Base-by-base conservation (phyloP, 2,329 filamentous ascomycete genomes). In the Aureobasidium sp. region DNA sequence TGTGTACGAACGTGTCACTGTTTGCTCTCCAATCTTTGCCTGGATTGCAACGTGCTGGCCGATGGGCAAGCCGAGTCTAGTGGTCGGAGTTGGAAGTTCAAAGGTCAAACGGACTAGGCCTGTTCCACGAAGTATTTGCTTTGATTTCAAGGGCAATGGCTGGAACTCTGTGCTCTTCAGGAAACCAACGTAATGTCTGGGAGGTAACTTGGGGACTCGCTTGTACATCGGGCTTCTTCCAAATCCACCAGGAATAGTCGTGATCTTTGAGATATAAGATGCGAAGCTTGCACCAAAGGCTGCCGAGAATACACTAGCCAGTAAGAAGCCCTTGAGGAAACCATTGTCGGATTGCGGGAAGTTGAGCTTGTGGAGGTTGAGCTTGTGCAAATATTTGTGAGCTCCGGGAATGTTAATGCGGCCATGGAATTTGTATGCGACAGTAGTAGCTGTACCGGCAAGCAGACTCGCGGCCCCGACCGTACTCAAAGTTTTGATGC, bases 91-190 rank as follows among this genome's bases (percentile, higher is more conserved):
- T 1, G 71, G 71, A 10, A 69, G 53, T 10, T 55, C 63, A 63
- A 73, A 73, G 24, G 67, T 67, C 59, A 71, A 69, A 13, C 66
- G 68, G 44, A 65, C 67, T 5, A 60, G 36, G 0, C 69, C 68
- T 47, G 69, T 62, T 26, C 65, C 52, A 1, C 64, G 59, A n/a
- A 69, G 61, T 26, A 67, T 59, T 3, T 65, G 53, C 57, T 66
- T 67, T 3, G 59, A 34, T 2, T 50, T 57, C 20, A 85, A 72
- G 0, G 79, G 77, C 15, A 85, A 74, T 5, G 71, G 69, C 59
- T 79, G 76, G 67, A 79, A 84, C 17, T 73, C 72, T 26, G 77
- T 73, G 0, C 82, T 74, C 41, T 82, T 76, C n/a, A 84, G 74
- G 70, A 81, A 81, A 7, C 80, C 81, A 5, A 59, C 55, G 8